Evolutionary conservation across 2,329 filamentous ascomycete genomes (phyloP).

Genomic region (Aspergillus uvarum): DNA sequence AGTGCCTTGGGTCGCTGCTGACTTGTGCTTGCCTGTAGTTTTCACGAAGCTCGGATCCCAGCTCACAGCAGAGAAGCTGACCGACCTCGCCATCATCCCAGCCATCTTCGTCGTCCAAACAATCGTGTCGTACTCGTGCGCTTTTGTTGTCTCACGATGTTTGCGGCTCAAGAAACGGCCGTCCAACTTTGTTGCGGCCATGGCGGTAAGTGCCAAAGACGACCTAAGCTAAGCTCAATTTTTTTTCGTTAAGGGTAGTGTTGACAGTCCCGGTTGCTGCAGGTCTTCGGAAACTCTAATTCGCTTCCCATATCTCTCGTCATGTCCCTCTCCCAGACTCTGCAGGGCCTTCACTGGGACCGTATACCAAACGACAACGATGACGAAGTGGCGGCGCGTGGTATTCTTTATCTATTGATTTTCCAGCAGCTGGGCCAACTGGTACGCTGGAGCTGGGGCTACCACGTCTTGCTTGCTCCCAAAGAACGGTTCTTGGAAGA

Average conservation of each 20-base stretch:
- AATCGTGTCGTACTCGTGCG: constrained; percentile 76
- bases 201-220: constrained; percentile 63
- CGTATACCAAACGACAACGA: constrained; percentile 89
- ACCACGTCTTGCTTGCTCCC: constrained; percentile 88
- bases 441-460: constrained; percentile 97
- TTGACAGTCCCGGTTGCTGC: neutral
- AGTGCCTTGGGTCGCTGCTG: neutral
- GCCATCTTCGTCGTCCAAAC: constrained; percentile 89
- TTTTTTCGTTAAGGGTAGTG: neutral
- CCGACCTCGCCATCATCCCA: constrained; percentile 91
- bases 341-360: constrained; percentile 91
- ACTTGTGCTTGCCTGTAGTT: constrained; percentile 54
- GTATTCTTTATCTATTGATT: constrained; percentile 91
- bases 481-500: constrained; percentile 58
- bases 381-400: constrained; percentile 87
- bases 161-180: constrained; percentile 83
- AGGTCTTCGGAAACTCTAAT: constrained; percentile 97
- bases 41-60: constrained; percentile 97
- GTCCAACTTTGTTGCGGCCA: constrained; percentile 91
- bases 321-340: constrained; percentile 86
- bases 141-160: constrained; percentile 66
- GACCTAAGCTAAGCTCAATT: too few species aligned
- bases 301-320: constrained; percentile 96
- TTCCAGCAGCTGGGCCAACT: constrained; percentile 97
- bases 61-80: constrained; percentile 83